Percentiles rank a stretch among this genome's conserved stretches.
These are phyloP conservation scores for Macrophomina phaseolina DNA, from an alignment of 2,329 filamentous ascomycete species.

Conservation along the genomic window DNA sequence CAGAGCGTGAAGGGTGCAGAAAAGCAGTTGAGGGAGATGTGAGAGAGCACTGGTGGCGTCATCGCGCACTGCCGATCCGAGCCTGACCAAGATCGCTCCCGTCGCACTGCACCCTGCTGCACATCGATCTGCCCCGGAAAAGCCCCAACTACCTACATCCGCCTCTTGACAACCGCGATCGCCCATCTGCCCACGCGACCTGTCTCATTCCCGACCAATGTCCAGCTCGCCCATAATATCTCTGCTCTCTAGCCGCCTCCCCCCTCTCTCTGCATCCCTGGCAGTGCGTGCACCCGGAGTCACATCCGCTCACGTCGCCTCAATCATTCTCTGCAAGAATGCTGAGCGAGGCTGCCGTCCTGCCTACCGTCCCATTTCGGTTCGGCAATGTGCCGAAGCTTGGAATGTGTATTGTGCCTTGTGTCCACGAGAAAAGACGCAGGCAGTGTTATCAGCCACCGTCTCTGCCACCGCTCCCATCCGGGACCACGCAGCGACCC, in stretches of 20 bases:
- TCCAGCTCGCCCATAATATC: not conserved
- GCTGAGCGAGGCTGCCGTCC: not conserved
- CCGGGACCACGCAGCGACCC: conserved; percentile 12
- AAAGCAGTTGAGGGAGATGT: not conserved
- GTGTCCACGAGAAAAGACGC: conserved; percentile 18
- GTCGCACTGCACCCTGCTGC: conserved; percentile 24
- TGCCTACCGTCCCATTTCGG: not conserved
- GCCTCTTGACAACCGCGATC: not conserved
- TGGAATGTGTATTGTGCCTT: conserved; percentile 14
- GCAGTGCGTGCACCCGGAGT: not conserved
- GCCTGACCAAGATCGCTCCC: conserved; percentile 21
- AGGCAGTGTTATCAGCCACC: conserved; percentile 19
- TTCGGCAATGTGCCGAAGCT: conserved; percentile 23
- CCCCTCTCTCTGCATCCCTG: conserved; percentile 4
- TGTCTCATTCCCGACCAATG: conserved; percentile 22
- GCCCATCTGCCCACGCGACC: conserved; percentile 16
- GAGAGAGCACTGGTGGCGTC: not conserved
- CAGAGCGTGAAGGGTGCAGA: not conserved
- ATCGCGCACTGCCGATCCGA: conserved; percentile 22
- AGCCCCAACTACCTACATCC: conserved; percentile 9
- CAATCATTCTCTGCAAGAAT: conserved; percentile 11
- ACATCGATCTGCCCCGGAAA: conserved; percentile 6
- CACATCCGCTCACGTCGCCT: not conserved
- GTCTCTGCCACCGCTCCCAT: not conserved
- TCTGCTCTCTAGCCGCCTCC: not conserved